Base-by-base conservation (phyloP, 164 flowering plant species). In the Magnolia changhungtana region DNA sequence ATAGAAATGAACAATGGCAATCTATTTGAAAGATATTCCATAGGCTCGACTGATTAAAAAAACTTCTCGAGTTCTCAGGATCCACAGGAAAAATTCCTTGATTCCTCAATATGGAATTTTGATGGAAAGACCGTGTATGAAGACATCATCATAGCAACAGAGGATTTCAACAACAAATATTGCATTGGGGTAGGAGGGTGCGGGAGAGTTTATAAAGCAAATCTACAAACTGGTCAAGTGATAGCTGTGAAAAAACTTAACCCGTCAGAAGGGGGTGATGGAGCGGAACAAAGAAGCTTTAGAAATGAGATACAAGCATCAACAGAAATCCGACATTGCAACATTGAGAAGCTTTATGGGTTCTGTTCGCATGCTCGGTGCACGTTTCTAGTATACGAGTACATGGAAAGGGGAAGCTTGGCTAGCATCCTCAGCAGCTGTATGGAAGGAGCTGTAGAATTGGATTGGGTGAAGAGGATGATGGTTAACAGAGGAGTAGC, bases 331-430 rank as follows among this genome's bases (percentile, higher is more conserved):
- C 67, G 67, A 1, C 75, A 73, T n/a, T n/a, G 75, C 16, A 73
- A 73, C 50, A 73, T 73, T 61, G 75, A 61, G 10, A 73, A 61
- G 75, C 67, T 73, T 11, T 61, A 31, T 73, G 75, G 75, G 16
- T 73, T 73, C 24, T 73, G 68, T 7, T 73, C 50, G 9, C 67
- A 59, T 31, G 1, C 45, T 23, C 14, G 45, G 20, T 14, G 31
- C 67, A 29, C 27, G 20, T 73, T 59, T 63, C 27, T 73, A 64
- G 64, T 73, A 1, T 73, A 73, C 29, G 75, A 73, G 50, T 73
- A 4, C 21, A 31, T 61, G 67, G 75, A 59, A 29, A 73, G 66
- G 49, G 64, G 67, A 18, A 73, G 75, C 27, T 73, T 73, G 67
- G 3, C 11, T 20, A 29, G 10, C 11, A 61, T 29, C 31, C 37